Evolutionary conservation across 352 stramenopile species (phyloP).

Genomic region (Vaucheria bursata): DNA sequence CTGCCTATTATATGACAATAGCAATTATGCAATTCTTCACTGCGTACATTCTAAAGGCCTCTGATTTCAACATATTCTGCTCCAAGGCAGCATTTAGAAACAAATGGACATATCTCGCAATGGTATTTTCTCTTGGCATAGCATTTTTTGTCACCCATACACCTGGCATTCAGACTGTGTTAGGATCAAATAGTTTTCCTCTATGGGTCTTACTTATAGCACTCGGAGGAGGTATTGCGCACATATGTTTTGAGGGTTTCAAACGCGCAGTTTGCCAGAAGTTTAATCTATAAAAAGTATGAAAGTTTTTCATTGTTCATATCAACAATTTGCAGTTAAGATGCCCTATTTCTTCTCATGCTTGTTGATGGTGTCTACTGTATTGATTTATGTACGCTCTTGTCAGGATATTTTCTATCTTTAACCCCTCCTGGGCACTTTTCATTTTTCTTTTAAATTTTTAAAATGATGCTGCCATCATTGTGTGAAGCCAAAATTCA

Average conservation of each 20-base stretch:
- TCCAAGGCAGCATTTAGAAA: background rate
- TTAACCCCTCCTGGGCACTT: no score
- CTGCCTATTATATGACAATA: background rate
- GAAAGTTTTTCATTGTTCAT: no score
- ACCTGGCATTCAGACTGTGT: background rate
- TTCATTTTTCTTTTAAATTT: no score
- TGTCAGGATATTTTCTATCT: no score
- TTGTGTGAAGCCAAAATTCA: no score
- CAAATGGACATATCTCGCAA: slow-evolving; percentile 6
- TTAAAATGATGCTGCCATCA: no score
- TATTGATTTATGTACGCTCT: background rate
- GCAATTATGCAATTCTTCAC: slow-evolving; percentile 15
- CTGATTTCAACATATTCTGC: background rate
- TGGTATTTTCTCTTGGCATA: background rate
- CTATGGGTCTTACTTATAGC: background rate
- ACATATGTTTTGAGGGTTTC: background rate
- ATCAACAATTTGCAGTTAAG: no score
- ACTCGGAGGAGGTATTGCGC: background rate
- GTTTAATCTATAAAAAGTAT: no score
- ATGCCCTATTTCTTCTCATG: no score
- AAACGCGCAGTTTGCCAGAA: slow-evolving; percentile 3
- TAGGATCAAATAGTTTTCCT: background rate
- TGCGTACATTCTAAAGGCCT: slow-evolving; percentile 12
- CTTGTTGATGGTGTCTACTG: background rate
- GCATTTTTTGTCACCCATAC: slow-evolving; percentile 11